Percentiles rank a stretch among this genome's conserved stretches.
These are phyloP conservation scores for Wickerhamiella vanderwaltii DNA, from an alignment of 805 yeast species.

Conservation along the genomic window DNA sequence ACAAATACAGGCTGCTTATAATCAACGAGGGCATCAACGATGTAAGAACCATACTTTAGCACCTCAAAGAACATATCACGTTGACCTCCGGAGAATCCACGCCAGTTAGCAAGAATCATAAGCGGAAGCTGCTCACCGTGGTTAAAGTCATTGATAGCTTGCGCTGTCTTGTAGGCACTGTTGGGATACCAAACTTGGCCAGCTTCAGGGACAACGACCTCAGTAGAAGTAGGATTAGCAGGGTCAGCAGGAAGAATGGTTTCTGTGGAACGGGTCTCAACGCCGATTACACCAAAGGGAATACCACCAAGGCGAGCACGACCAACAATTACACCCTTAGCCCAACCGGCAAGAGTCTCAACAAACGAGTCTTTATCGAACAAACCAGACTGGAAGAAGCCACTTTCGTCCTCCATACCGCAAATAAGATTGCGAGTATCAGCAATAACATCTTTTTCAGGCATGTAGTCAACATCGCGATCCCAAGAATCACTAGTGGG, in stretches of 20 bases:
- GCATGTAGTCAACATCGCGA: slow-evolving; percentile 74
- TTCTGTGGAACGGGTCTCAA: slow-evolving; percentile 82
- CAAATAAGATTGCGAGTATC: slow-evolving; percentile 93
- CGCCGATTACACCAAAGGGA: slow-evolving; percentile 96
- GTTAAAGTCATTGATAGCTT: slow-evolving; percentile 95
- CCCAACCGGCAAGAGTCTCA: slow-evolving; percentile 97
- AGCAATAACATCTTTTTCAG: slow-evolving; percentile 54
- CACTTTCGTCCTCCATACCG: slow-evolving; percentile 55
- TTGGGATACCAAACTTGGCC: slow-evolving; percentile 99
- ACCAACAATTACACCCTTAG: slow-evolving; percentile 96
- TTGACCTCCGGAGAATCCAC: slow-evolving; percentile 99
- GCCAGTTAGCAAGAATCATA: slow-evolving; percentile 98
- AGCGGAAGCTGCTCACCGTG: slow-evolving; percentile 95
- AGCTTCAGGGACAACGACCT: slow-evolving; percentile 78
- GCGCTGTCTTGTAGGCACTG: slow-evolving; percentile 98
- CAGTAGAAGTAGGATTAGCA: slow-evolving; percentile 92
- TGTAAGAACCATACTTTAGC: slow-evolving; percentile 89
- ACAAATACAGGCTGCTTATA: slow-evolving; percentile 95
- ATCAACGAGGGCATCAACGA: slow-evolving; percentile 92
- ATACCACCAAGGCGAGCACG: slow-evolving; percentile 98
- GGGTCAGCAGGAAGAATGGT: slow-evolving; percentile 95
- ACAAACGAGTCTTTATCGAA: slow-evolving; percentile 90
- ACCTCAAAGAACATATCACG: slow-evolving; percentile 99
- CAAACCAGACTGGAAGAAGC: slow-evolving; percentile 52
- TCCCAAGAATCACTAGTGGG: slow-evolving; percentile 80